A percentile compares a stretch with the other conserved stretches of the same genome.
Evolutionary conservation across 768 basidiomycete species (phyloP).

Genomic region (Russula vinacea): DNA sequence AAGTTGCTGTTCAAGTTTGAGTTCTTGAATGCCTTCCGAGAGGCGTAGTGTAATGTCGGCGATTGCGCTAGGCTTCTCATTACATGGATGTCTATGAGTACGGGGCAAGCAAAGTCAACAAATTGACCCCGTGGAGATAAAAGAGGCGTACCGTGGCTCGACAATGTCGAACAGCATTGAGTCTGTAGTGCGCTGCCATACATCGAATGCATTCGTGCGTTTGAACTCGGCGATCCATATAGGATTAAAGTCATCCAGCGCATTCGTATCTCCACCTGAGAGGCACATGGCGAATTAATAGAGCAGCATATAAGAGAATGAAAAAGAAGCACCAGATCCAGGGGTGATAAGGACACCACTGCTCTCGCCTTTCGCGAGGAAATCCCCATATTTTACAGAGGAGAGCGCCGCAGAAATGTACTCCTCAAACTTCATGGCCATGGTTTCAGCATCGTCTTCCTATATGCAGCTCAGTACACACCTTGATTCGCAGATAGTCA

Average conservation of each 20-base stretch:
- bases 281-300: not conserved
- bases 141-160: slow-evolving; percentile 69
- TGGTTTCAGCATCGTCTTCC: not conserved
- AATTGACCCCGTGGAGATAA: not conserved
- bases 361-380: slow-evolving; percentile 64
- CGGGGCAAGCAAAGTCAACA: not conserved
- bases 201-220: slow-evolving; percentile 79
- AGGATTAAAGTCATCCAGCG: slow-evolving; percentile 79
- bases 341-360: slow-evolving; percentile 65
- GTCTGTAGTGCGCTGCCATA: slow-evolving; percentile 91
- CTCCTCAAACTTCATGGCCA: slow-evolving; percentile 70
- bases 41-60: slow-evolving; percentile 90
- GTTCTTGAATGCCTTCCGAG: slow-evolving; percentile 89
- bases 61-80: slow-evolving; percentile 83
- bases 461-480: slow-evolving; percentile 33
- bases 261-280: slow-evolving; percentile 53
- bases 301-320: not conserved
- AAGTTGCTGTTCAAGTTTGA: slow-evolving; percentile 90
- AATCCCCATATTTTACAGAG: slow-evolving; percentile 87
- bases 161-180: slow-evolving; percentile 92
- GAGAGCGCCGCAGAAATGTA: slow-evolving; percentile 87
- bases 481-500: slow-evolving; percentile 88
- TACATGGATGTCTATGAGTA: slow-evolving; percentile 78
- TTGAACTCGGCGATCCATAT: slow-evolving; percentile 88
- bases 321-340: slow-evolving; percentile 44